phyloP scores from a whole-genome alignment of 345 rosid genomes.

The Clarkia xantiana region DNA sequence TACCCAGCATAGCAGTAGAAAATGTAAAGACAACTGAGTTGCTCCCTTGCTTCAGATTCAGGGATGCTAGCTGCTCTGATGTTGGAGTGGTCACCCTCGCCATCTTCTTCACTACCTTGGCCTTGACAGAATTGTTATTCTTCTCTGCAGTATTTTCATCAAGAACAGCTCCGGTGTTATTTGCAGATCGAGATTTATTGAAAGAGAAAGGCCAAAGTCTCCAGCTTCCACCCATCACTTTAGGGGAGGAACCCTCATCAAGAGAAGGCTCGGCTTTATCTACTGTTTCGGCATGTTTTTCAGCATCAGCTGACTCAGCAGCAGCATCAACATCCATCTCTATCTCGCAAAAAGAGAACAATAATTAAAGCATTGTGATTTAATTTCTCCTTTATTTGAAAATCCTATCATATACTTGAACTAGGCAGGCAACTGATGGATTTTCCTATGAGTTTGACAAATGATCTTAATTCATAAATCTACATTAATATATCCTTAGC shows the following conservation, averaged over 20 bases:
- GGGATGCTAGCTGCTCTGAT: slow-evolving; percentile 70
- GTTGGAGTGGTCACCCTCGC: slow-evolving; percentile 53
- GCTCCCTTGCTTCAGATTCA: slow-evolving; percentile 69
- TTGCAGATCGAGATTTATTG: slow-evolving; percentile 27
- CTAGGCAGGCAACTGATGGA: not conserved
- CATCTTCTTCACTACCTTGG: slow-evolving; percentile 35
- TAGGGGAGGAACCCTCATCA: slow-evolving; percentile 30
- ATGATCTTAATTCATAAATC: too few relatives aligned
- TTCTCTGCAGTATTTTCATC: slow-evolving; percentile 18
- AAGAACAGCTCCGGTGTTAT: slow-evolving; percentile 17
- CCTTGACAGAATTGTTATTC: slow-evolving; percentile 15
- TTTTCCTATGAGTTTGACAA: too few relatives aligned
- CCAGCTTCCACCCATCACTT: slow-evolving; percentile 49
- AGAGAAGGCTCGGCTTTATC: slow-evolving; percentile 26
- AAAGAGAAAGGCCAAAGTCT: slow-evolving; percentile 75
- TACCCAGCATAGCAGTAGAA: slow-evolving; percentile 82
- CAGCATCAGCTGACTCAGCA: slow-evolving; percentile 43
- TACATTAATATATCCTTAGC: too few relatives aligned
- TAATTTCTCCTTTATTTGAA: too few relatives aligned
- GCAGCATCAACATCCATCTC: slow-evolving; percentile 60
- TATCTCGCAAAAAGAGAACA: too few relatives aligned
- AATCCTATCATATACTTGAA: not conserved
- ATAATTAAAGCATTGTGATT: too few relatives aligned
- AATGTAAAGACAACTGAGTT: slow-evolving; percentile 70
- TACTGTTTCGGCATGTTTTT: slow-evolving; percentile 35